Evolutionary conservation across 2,329 filamentous ascomycete genomes (phyloP), one percentile per base, ranked within the genome.

Genomic region (Xylariales sp.): DNA sequence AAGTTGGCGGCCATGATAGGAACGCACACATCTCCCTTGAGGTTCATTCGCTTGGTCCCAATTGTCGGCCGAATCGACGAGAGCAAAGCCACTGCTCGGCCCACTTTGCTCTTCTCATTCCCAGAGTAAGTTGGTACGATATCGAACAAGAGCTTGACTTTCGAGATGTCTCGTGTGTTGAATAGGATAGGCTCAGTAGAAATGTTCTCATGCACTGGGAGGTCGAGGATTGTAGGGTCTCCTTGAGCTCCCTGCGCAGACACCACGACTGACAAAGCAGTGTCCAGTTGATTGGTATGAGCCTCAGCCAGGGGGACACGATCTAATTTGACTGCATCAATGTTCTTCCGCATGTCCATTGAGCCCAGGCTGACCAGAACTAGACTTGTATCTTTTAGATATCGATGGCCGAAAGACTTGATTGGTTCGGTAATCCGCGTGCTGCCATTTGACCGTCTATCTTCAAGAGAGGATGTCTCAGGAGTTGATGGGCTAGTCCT

Each of bases 101-200:
- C 93, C 44, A 98, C 82, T 56, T 95, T 85, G 60, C 88, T 81
- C 55, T 95, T 88, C 50, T 93, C 76, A 52, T 86, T 86, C 4
- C 91, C 93, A 29, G 91, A 86, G 64, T 97, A 97, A 0, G 93
- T 98, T 2, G 91, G 93, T 2, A 97, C 82, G 51, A 98, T 87
- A 54, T 98, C 93, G 54, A 98, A 98, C 39, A 94, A 71, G 8
- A 98, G 70, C 60, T 91, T 94, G 45, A 96, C 90, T 55, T 88
- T 88, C 20, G 77, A 74, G 1, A 82, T 73, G 57, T 97, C 88
- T 1, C 65, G 74, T 0, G 91, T 84, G 43, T 82, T 88, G 64
- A 98, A 98, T 0, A 88, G 82, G 32, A 98, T 88, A 0, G 93
- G 93, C 53, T 96, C 91, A 0, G 93, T 97, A 25, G 86, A 84